Percentiles rank a stretch among this genome's conserved stretches.
Conservation (phyloP, 345 rosid species). For the Eucalyptus pauciflora region DNA sequence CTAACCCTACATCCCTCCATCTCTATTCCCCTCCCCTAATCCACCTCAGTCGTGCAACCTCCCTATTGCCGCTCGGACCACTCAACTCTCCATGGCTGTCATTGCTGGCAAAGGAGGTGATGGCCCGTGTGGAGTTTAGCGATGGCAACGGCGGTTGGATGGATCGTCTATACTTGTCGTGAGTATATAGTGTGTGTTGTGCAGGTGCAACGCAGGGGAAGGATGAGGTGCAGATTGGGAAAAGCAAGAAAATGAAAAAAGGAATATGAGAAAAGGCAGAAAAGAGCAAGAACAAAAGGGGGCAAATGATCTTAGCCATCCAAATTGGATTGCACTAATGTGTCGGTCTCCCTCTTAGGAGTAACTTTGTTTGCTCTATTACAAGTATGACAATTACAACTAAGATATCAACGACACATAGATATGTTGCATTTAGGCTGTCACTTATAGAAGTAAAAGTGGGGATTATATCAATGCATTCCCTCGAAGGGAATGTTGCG, state of each 20-base stretch:
- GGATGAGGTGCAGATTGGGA: neutral
- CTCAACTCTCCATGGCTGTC: neutral
- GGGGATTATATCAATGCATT: too few species aligned
- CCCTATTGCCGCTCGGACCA: too few species aligned
- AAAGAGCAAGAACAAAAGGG: neutral
- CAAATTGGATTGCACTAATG: neutral
- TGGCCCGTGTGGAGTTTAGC: neutral
- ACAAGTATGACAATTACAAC: too few species aligned
- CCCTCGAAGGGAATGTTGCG: too few species aligned
- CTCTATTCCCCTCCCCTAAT: too few species aligned
- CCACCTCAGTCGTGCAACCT: too few species aligned
- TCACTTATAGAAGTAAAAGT: too few species aligned
- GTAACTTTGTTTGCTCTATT: neutral
- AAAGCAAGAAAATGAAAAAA: neutral
- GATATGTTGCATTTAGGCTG: too few species aligned
- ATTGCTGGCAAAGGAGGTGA: neutral
- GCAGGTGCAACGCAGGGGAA: neutral
- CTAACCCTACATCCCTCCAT: too few species aligned
- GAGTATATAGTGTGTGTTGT: neutral
- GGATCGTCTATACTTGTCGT: neutral
- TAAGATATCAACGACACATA: too few species aligned
- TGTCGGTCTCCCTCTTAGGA: neutral
- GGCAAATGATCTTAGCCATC: neutral
- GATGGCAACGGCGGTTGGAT: neutral
- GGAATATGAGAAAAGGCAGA: neutral